phyloP scores from a whole-genome alignment of 129 eudicot genomes.

The Tanacetum coccineum region DNA sequence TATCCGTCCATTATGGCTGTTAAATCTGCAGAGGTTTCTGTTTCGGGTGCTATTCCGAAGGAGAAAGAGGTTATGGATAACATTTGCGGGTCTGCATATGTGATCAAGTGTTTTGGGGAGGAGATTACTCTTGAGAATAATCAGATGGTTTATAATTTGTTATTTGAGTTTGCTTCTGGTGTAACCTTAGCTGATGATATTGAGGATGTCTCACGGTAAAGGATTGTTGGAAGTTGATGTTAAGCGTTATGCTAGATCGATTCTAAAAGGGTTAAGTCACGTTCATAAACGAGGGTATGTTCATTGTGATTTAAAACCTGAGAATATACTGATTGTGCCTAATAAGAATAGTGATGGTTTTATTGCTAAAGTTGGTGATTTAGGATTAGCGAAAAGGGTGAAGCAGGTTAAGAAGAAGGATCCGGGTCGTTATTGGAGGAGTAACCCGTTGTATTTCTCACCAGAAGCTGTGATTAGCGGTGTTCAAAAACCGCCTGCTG shows the following conservation, averaged over 20 bases:
- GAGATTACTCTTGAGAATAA: slow-evolving; percentile 56
- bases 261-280: slow-evolving; percentile 45
- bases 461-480: background rate
- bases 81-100: slow-evolving; percentile 37
- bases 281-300: slow-evolving; percentile 52
- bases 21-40: slow-evolving; percentile 31
- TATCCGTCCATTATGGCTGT: slow-evolving; percentile 70
- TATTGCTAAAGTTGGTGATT: background rate
- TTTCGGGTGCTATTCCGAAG: slow-evolving; percentile 57
- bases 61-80: slow-evolving; percentile 29
- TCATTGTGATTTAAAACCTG: slow-evolving; percentile 70
- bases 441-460: background rate
- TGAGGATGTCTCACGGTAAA: slow-evolving; percentile 23
- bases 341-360: background rate
- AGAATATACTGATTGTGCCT: background rate
- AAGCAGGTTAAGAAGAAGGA: background rate
- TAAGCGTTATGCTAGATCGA: slow-evolving; percentile 38
- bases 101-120: slow-evolving; percentile 62
- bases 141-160: slow-evolving; percentile 46
- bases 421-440: background rate
- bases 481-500: background rate
- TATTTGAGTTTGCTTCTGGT: slow-evolving; percentile 45
- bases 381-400: background rate
- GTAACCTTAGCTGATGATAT: slow-evolving; percentile 66
- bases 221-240: slow-evolving; percentile 40